phyloP scores from a whole-genome alignment of 129 eudicot species.

The Ambrosia artemisiifolia region DNA sequence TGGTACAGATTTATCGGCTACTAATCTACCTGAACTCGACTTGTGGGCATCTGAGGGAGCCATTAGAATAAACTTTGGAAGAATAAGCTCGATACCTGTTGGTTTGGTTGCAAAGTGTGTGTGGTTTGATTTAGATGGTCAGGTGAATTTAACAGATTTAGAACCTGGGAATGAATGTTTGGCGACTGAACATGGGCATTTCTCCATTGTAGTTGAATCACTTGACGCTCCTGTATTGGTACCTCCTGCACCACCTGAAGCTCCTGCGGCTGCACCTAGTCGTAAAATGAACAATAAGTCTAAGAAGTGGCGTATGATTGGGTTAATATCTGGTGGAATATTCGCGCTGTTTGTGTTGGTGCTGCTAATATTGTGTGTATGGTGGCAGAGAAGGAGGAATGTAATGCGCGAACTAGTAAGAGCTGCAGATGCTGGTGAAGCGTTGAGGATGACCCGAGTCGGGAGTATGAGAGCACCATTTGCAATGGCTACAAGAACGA shows the following conservation, averaged over 20 bases:
- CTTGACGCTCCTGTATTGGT: constrained; percentile 41
- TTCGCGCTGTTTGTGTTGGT: constrained; percentile 44
- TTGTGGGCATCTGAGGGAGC: constrained; percentile 48
- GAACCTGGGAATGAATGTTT: constrained; percentile 47
- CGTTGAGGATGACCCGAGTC: constrained; percentile 59
- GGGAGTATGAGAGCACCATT: constrained; percentile 78
- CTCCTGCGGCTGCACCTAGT: constrained; percentile 4
- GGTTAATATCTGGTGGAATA: constrained; percentile 62
- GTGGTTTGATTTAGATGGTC: constrained; percentile 52
- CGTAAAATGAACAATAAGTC: constrained; percentile 27
- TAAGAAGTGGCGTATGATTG: constrained; percentile 56
- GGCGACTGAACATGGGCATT: constrained; percentile 63
- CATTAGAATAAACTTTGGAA: constrained; percentile 48
- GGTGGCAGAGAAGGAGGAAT: constrained; percentile 43
- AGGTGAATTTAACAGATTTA: constrained; percentile 49
- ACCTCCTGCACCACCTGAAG: constrained; percentile 25
- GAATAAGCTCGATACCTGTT: constrained; percentile 34
- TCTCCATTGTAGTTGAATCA: constrained; percentile 63
- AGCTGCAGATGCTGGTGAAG: constrained; percentile 85
- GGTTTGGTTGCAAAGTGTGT: constrained; percentile 55
- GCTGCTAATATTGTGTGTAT: constrained; percentile 42
- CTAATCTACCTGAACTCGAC: constrained; percentile 45
- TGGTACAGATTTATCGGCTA: constrained; percentile 55
- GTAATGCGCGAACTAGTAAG: constrained; percentile 64
- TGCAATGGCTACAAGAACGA: constrained; percentile 78